Evolutionary conservation across 805 yeast genomes (phyloP), one percentile per base, ranked within the genome.

Genomic region (Huiozyma naganishii): DNA sequence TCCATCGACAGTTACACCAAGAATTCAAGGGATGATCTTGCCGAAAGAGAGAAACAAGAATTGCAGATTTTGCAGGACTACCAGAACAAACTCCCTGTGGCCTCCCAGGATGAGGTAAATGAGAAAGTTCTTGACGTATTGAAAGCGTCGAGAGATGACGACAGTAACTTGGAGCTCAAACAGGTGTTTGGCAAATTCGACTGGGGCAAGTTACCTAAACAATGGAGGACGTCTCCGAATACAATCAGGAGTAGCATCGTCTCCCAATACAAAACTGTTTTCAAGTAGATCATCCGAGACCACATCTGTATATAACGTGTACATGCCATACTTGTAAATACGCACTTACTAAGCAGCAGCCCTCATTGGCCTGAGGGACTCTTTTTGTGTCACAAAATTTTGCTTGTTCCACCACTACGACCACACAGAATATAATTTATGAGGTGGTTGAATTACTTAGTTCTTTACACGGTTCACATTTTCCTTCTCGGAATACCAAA

Each of bases 11-110:
- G 76, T 51, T 79, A 71, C 52, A 40, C 51, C 9, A 58, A 61
- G 12, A 72, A 73, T 41, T 58, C 65, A 7, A 69, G 85, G 49
- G 57, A 52, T 3, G 84, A 79, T 47, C 60, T 79, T 46, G 79
- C 71, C 1, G 72, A 67, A n/a, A 70, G 69, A 43, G 85, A 79
- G 59, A 51, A 57, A 23, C 54, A 59, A 13, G 82, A 79, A 58
- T 52, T 70, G 29, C 58, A 48, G 0, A 55, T 76, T 32, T 67
- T 79, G 36, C 50, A 69, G 28, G 50, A 55, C 11, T 70, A 76
- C 41, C 52, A 70, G 39, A 40, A 46, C 1, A 51, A 59, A 29
- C 57, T 79, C 23, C 76, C 78, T 7, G 71, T 76, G 12, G 71
- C 80, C 1, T 61, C 74, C 3, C 67, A 66, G 32, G 74, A 65